Evolutionary conservation across 73 alveolate genomes (phyloP), one percentile per base, ranked within the genome.

Genomic region (Loxodes magnus): DNA sequence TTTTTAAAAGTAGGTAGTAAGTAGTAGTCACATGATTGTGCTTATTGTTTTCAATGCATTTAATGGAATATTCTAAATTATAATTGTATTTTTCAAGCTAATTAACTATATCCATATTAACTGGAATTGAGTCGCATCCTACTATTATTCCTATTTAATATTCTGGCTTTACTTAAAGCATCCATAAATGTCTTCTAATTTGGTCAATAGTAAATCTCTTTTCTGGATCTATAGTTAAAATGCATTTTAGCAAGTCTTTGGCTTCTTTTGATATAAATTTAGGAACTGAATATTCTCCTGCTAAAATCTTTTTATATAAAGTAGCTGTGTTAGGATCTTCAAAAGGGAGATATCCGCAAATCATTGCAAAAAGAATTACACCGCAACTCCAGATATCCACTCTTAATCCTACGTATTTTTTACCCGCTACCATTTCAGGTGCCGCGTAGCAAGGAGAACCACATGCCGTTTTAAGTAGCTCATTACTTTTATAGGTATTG

Each of bases 301-400:
- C 53, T 17, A 83, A 37, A 17, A 83, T 83, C 56, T 84, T 84
- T 44, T 84, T 84, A 31, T 79, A 84, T 14, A 84, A 64, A 14
- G 67, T 55, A 19, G 84, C 56, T 2, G 92, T 84, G 28, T 84
- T 79, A n/a, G 84, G 82, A 54, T 92, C 98, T 68, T 92, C 96
- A 67, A 92, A 92, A 15, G 98, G 98, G 36, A 92, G 63, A 51
- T 70, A 75, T 7, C 98, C 98, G 56, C 97, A 87, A 27, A 92
- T 69, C 96, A 92, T 88, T 15, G 97, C 97, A 73, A 73, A 92
- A 26, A 92, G 73, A 24, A 92, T 86, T 2, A 92, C 93, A 26
- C 99, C 97, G 42, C 96, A 74, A 43, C 94, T 71, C 99, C 97
- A 92, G 17, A 92, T 77, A 67, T 92, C 99, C 17, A 73, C 84